A percentile compares a stretch with the other conserved stretches of the same genome.
phyloP scores from a whole-genome alignment of 2,329 filamentous ascomycete genomes.

The Elsinoe necatrix region DNA sequence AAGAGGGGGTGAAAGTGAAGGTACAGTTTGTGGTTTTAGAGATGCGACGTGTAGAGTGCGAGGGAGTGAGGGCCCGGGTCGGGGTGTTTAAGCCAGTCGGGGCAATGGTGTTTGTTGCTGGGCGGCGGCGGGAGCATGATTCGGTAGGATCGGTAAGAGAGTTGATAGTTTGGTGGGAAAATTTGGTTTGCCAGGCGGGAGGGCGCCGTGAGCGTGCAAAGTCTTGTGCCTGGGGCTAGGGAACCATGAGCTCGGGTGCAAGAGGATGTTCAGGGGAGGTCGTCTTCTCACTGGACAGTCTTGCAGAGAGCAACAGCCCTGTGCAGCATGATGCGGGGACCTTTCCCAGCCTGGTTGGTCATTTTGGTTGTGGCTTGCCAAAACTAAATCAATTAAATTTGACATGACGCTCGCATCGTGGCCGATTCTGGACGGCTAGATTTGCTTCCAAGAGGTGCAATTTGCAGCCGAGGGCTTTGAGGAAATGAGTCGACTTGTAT shows the following conservation, averaged over 20 bases:
- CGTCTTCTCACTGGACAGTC: slow-evolving; percentile 7
- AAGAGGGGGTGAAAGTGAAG: slow-evolving; percentile 8
- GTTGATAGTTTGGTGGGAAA: slow-evolving; percentile 7
- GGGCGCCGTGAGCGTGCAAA: not conserved
- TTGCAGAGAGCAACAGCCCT: slow-evolving; percentile 1
- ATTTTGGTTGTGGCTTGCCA: slow-evolving; percentile 12
- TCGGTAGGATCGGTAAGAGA: slow-evolving; percentile 4
- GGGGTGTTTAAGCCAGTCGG: slow-evolving; percentile 15
- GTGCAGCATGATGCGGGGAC: slow-evolving; percentile 4
- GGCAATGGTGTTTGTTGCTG: slow-evolving; percentile 14
- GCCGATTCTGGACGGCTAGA: slow-evolving; percentile 1
- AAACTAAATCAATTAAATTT: slow-evolving; percentile 14
- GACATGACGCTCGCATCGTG: slow-evolving; percentile 11
- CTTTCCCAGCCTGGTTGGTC: slow-evolving; percentile 6
- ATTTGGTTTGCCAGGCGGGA: not conserved
- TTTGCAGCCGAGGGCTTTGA: slow-evolving; percentile 10
- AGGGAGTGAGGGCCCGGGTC: slow-evolving; percentile 5
- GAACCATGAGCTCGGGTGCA: slow-evolving; percentile 15
- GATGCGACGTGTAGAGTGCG: slow-evolving; percentile 12
- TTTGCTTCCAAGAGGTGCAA: not conserved
- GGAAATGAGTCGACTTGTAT: slow-evolving; percentile 7
- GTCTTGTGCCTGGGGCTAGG: slow-evolving; percentile 11
- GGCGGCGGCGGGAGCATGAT: slow-evolving; percentile 13
- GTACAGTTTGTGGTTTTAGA: slow-evolving; percentile 7
- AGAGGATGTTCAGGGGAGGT: slow-evolving; percentile 8